phyloP scores from a whole-genome alignment of 2,329 filamentous ascomycete species.

The Pochonia chlamydosporia region DNA sequence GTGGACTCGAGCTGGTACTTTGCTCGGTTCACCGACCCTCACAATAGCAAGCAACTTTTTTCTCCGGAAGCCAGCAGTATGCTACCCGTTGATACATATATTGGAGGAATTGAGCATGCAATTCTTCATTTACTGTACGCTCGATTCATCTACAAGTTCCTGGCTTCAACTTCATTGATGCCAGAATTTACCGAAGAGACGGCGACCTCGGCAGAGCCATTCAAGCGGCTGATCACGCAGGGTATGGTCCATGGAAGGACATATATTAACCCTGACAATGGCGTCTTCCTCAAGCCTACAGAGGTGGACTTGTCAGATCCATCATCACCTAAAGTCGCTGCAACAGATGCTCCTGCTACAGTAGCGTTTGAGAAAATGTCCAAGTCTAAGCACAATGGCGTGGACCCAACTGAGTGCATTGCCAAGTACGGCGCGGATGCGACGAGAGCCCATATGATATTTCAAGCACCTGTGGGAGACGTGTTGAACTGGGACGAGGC shows the following conservation, averaged over 20 bases:
- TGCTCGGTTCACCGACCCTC: constrained; percentile 69
- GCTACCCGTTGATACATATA: constrained; percentile 80
- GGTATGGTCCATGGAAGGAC: constrained; percentile 93
- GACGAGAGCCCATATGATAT: constrained; percentile 80
- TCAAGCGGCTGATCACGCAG: constrained; percentile 76
- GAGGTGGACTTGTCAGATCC: constrained; percentile 62
- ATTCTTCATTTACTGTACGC: constrained; percentile 86
- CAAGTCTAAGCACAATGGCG: constrained; percentile 89
- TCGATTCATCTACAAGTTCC: constrained; percentile 84
- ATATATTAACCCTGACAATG: constrained; percentile 66
- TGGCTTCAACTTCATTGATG: constrained; percentile 51
- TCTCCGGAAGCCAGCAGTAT: constrained; percentile 50
- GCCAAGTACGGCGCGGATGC: constrained; percentile 74
- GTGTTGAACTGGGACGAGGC: constrained; percentile 82
- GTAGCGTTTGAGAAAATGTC: constrained; percentile 88
- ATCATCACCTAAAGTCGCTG: constrained; percentile 52
- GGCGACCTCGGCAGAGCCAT: constrained; percentile 58
- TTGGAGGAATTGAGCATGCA: constrained; percentile 85
- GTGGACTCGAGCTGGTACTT: constrained; percentile 96
- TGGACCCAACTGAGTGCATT: constrained; percentile 72
- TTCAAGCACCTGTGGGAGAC: constrained; percentile 79
- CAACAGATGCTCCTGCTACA: constrained; percentile 51
- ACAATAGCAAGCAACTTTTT: constrained; percentile 58
- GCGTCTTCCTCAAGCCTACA: constrained; percentile 69
- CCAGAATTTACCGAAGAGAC: constrained; percentile 30